phyloP scores from a whole-genome alignment of 768 basidiomycete species.

The Phanerochaete sordida region DNA sequence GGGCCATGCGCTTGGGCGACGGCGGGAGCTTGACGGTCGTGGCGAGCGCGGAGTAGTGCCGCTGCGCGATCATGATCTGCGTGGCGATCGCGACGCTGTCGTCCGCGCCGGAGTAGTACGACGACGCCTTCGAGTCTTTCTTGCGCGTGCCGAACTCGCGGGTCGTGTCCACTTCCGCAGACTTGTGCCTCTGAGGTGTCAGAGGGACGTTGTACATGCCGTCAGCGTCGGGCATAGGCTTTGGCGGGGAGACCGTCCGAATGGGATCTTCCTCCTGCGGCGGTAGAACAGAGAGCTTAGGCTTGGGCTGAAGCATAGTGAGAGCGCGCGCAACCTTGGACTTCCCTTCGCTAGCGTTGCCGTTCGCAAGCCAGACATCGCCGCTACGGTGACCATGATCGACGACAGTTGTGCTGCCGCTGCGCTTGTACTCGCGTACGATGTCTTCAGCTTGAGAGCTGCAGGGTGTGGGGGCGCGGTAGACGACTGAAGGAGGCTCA shows the following conservation, averaged over 20 bases:
- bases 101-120: constrained; percentile 47
- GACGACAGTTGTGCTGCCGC: constrained; percentile 61
- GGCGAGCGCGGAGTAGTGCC: constrained; percentile 69
- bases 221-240: constrained; percentile 55
- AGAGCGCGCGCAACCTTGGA: constrained; percentile 57
- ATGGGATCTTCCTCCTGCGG: constrained; percentile 38
- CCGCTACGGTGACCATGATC: constrained; percentile 70
- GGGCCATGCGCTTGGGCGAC: constrained; percentile 38
- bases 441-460: constrained; percentile 33
- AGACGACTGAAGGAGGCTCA: constrained; percentile 38
- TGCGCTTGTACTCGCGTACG: constrained; percentile 60
- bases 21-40: constrained; percentile 56
- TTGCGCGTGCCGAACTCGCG: constrained; percentile 24
- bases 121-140: constrained; percentile 53
- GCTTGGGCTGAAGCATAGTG: constrained; percentile 58
- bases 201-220: constrained; percentile 38
- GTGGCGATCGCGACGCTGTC: constrained; percentile 50
- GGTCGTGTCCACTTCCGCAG: constrained; percentile 50
- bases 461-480: constrained; percentile 41
- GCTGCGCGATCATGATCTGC: constrained; percentile 67
- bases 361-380: constrained; percentile 71
- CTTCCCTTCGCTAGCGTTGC: constrained; percentile 70
- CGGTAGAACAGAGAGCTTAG: constrained; percentile 68
- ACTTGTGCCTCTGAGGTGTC: constrained; percentile 54
- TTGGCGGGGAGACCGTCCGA: constrained; percentile 48